These are phyloP conservation scores for Cucurbita argyrosperma DNA, from an alignment of 306 rosid species.

Conservation along the genomic window DNA sequence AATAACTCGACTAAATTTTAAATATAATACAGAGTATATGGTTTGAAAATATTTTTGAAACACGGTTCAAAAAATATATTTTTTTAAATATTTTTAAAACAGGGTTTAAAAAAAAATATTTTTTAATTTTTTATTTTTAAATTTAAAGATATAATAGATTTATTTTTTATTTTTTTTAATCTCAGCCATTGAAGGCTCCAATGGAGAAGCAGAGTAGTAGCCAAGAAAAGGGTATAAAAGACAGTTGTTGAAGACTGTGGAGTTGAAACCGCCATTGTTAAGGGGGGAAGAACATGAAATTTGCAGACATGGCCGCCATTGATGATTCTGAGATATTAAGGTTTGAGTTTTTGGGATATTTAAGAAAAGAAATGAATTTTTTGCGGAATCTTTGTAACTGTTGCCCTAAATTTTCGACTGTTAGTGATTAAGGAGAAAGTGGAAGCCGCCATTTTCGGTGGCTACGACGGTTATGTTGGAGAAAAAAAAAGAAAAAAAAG, in stretches of 20 bases:
- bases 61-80: too few relatives aligned
- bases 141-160: too few relatives aligned
- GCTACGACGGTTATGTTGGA: neutral
- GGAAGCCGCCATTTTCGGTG: slow-evolving; percentile 1
- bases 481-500: neutral
- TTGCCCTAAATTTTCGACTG: neutral
- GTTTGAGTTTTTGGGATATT: neutral
- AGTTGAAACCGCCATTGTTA: slow-evolving; percentile 31
- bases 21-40: too few relatives aligned
- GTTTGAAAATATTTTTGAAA: too few relatives aligned
- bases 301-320: slow-evolving; percentile 29
- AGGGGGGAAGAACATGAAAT: slow-evolving; percentile 10
- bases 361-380: neutral
- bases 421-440: neutral
- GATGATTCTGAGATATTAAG: neutral
- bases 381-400: neutral
- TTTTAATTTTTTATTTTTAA: too few relatives aligned
- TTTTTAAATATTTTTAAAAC: too few relatives aligned
- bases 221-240: slow-evolving; percentile 46
- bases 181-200: too few relatives aligned
- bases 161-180: too few relatives aligned
- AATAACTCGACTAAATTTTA: too few relatives aligned
- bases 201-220: slow-evolving; percentile 40
- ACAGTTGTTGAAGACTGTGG: slow-evolving; percentile 45
- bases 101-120: too few relatives aligned